Percentiles rank a stretch among this genome's conserved stretches.
Conservation (phyloP, 2,329 filamentous ascomycete genomes). For the Fusarium sp. region DNA sequence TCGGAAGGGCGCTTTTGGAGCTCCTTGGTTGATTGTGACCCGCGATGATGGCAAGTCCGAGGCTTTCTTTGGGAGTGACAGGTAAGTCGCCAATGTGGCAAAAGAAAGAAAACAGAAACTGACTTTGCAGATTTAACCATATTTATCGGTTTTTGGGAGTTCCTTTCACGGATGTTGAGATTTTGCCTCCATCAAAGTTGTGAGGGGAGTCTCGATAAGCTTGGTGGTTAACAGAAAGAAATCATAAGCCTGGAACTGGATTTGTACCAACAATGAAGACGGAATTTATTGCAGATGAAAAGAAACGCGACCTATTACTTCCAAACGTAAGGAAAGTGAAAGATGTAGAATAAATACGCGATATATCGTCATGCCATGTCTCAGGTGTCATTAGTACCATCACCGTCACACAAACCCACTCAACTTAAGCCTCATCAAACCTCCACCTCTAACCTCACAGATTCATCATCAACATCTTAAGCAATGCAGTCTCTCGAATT, state of each 20-base stretch:
- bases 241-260: not conserved
- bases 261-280: not conserved
- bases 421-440: not conserved
- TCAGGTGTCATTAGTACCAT: not conserved
- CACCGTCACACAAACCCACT: slow-evolving; percentile 19
- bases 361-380: not conserved
- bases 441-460: not conserved
- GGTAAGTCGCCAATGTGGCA: slow-evolving; percentile 48
- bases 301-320: not conserved
- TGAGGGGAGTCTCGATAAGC: slow-evolving; percentile 17
- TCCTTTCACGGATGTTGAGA: slow-evolving; percentile 64
- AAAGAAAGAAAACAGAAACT: not conserved
- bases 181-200: slow-evolving; percentile 50
- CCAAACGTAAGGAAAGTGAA: not conserved
- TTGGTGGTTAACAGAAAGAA: not conserved
- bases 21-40: slow-evolving; percentile 78
- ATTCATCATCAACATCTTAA: slow-evolving; percentile 5
- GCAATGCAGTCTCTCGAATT: slow-evolving; percentile 64
- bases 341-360: not conserved
- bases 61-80: slow-evolving; percentile 82
- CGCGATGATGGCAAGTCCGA: slow-evolving; percentile 67
- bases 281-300: not conserved
- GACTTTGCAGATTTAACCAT: slow-evolving; percentile 66
- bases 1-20: slow-evolving; percentile 76
- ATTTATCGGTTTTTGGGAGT: slow-evolving; percentile 74